These are phyloP conservation scores for Globisporangium alternatum DNA, from an alignment of 352 stramenopile species.

Conservation along the genomic window DNA sequence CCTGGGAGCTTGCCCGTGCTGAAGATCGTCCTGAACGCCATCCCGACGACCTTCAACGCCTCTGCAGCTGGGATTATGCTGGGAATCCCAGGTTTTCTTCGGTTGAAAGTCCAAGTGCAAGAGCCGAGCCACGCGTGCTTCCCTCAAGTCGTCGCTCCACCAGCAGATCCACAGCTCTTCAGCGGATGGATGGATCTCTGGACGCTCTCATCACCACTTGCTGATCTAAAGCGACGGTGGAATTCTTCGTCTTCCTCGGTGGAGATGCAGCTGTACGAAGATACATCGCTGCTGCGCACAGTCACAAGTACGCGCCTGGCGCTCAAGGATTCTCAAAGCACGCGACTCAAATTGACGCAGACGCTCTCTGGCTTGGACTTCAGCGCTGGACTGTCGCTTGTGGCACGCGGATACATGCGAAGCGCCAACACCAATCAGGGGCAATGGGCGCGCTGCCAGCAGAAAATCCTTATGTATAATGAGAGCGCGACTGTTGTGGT, in stretches of 20 bases:
- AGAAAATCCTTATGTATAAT: slow-evolving; percentile 26
- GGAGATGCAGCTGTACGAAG: slow-evolving; percentile 19
- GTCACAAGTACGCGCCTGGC: slow-evolving; percentile 35
- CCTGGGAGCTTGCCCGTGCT: slow-evolving; percentile 31
- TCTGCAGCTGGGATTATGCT: slow-evolving; percentile 17
- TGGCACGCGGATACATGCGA: slow-evolving; percentile 41
- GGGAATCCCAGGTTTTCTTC: slow-evolving; percentile 25
- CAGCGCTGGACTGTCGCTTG: slow-evolving; percentile 35
- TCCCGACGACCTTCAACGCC: slow-evolving; percentile 18
- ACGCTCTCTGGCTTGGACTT: slow-evolving; percentile 37
- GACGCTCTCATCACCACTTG: slow-evolving; percentile 29
- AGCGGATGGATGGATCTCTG: slow-evolving; percentile 54
- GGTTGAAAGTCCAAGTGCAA: slow-evolving; percentile 24
- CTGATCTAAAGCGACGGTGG: slow-evolving; percentile 30
- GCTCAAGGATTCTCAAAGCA: slow-evolving; percentile 21
- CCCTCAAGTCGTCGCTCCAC: slow-evolving; percentile 8
- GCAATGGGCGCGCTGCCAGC: slow-evolving; percentile 20
- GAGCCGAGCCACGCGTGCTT: slow-evolving; percentile 40
- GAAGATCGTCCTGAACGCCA: slow-evolving; percentile 18
- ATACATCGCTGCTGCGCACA: slow-evolving; percentile 36
- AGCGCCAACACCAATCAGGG: not conserved
- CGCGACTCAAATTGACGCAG: slow-evolving; percentile 20
- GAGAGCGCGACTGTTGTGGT: slow-evolving; percentile 21
- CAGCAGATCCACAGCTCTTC: slow-evolving; percentile 28
- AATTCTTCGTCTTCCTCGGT: slow-evolving; percentile 19